Evolutionary conservation across 768 basidiomycete species (phyloP).

Genomic region (Cystobasidium onofrii): DNA sequence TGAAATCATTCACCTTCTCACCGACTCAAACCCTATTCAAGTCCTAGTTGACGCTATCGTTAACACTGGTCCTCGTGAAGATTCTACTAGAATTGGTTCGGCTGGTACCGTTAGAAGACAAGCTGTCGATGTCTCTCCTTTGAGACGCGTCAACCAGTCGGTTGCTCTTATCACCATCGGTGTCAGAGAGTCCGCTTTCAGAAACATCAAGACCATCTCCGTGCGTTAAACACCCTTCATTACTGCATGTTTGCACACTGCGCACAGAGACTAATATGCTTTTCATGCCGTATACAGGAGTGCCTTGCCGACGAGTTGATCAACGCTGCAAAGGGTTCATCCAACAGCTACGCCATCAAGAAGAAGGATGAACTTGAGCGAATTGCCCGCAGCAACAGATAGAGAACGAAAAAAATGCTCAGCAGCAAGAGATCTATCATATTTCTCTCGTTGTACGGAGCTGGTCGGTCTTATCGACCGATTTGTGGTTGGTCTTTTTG

Average conservation of each 20-base stretch:
- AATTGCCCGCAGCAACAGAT: constrained; percentile 99
- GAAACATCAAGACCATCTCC: constrained; percentile 98
- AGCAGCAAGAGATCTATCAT: too few species aligned
- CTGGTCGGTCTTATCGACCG: too few species aligned
- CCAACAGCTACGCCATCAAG: constrained; percentile 93
- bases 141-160: constrained; percentile 96
- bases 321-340: constrained; percentile 99
- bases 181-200: constrained; percentile 99
- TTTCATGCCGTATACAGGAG: not conserved
- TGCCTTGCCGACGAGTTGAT: constrained; percentile 91
- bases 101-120: constrained; percentile 99
- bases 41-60: constrained; percentile 93
- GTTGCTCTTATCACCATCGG: constrained; percentile 89
- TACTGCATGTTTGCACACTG: not conserved
- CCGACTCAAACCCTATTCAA: constrained; percentile 99
- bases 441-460: not conserved
- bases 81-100: constrained; percentile 98
- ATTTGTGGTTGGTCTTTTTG: too few species aligned
- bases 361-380: constrained; percentile 95
- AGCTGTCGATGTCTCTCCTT: constrained; percentile 97
- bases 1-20: constrained; percentile 99
- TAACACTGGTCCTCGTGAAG: constrained; percentile 99
- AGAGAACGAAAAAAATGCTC: constrained; percentile 48
- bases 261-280: not conserved
- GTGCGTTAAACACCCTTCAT: constrained; percentile 20